Base-by-base conservation (phyloP, 352 stramenopile genomes). In the Globisporangium echinulatum region DNA sequence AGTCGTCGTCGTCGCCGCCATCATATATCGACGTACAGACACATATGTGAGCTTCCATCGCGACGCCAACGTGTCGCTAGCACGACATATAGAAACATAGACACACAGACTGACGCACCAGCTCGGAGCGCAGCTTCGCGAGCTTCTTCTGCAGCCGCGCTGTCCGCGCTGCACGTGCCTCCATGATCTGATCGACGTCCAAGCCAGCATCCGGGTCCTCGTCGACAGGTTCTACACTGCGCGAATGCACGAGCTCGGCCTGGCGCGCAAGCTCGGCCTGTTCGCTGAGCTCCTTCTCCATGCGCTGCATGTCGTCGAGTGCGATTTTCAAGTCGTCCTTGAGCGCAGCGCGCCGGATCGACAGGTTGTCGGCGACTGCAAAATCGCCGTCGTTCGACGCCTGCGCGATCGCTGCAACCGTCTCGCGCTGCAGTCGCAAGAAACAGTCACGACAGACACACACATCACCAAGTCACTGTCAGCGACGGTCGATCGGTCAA, bases 261-360 rank as follows among this genome's bases (percentile, higher is more conserved):
- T 68, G 39, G 55, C 54, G 61, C 43, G 50, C 52, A 15, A 39
- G 40, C 43, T 62, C 61, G 3, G 49, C 55, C 14, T 65, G 54
- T 62, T 71, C 15, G 38, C 76, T 72, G 19, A 87, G 67, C 39
- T 92, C 79, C 52, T 73, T 68, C 60, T 89, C 78, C 68, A 89
- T 87, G 40, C 78, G 69, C 17, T 77, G 73, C 62, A 92, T 78
- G n/a, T 92, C 82, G 42, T 92, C 79, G 10, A 88, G 59, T 11
- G 82, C 75, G 33, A 72, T 70, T 53, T 77, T 79, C 62, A 92
- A 46, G 49, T 92, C 82, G 56, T 92, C 79, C 62, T 89, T 90
- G 4, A 89, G 58, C 38, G 64, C 68, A 8, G 79, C 72, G 57
- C 79, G 76, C 48, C 77, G 74, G 50, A 87, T 74, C 25, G 79